Conservation (phyloP, 2,329 filamentous ascomycete species). For the Pyricularia grisea region DNA sequence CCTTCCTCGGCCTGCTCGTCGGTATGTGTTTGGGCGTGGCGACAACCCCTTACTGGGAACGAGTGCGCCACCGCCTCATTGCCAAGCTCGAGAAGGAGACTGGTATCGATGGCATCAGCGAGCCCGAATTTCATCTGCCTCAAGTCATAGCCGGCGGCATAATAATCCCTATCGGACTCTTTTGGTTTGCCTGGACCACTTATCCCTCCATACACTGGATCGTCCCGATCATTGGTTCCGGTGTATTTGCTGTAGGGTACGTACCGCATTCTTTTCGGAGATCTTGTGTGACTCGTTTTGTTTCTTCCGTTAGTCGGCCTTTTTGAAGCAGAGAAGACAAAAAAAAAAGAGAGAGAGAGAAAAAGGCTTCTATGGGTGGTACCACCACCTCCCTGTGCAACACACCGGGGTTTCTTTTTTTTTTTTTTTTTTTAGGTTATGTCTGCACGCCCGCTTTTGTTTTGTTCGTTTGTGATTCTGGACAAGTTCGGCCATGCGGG, state of each 20-base stretch:
- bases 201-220: conserved; percentile 69
- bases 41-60: conserved; percentile 58
- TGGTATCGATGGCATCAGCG: conserved; percentile 47
- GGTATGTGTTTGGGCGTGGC: conserved; percentile 57
- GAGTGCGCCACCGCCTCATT: conserved; percentile 48
- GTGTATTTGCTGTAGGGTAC: conserved; percentile 62
- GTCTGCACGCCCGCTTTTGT: no score
- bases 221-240: conserved; percentile 63
- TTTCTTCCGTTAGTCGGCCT: not conserved
- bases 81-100: conserved; percentile 39
- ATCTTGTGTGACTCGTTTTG: not conserved
- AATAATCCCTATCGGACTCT: conserved; percentile 71
- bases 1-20: conserved; percentile 63
- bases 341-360: not conserved
- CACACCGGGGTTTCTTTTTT: not conserved
- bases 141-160: conserved; percentile 66
- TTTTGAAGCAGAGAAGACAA: not conserved
- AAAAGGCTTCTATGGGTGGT: not conserved
- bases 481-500: no score
- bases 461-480: no score
- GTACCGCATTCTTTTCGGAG: conserved; percentile 18
- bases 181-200: conserved; percentile 84
- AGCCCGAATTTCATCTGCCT: conserved; percentile 82
- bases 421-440: no score
- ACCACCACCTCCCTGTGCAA: not conserved